Evolutionary conservation across 352 stramenopile species (phyloP), one percentile per base, ranked within the genome.

Genomic region (Phytophthora lateralis): DNA sequence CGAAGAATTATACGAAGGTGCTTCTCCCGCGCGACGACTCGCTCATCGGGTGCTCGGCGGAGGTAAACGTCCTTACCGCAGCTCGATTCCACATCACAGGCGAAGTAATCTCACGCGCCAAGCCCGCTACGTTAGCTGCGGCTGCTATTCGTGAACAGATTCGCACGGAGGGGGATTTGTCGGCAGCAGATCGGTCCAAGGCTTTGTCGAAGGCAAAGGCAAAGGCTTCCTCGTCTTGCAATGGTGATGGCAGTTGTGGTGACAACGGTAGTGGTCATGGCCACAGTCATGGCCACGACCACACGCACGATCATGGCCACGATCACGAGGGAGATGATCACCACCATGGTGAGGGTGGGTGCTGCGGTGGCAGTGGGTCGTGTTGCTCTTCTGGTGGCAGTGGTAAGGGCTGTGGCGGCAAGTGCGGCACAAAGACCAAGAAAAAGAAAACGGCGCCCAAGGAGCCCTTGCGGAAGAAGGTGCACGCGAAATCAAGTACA

Each of bases 1-100:
- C 90, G 0, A 96, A 97, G 63, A 89, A 89, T 60, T 98, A 98
- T 63, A 91, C 90, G n/a, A 97, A 98, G 63, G 90, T 98, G 20
- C 67, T 97, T 17, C 60, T 97, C 20, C 60, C 67, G 27, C 76
- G 81, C 10, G 80, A 95, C 58, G 86, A 93, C 41, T 67, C 69
- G 47, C 78, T 96, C 26, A 82, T 90, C 27, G 88, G 88, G 8
- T 93, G 82, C 67, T 69, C 85, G 5, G 84, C 89, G 3, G 37
- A 77, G 11, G 86, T 95, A 12, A 63, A 71, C 45, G 73, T 96
- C 35, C 56, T 78, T 18, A 66, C 74, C 7, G 61, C 68, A 2
- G 74, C 80, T 6, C 76, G 87, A 34, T 95, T 96, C 64, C 88
- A 96, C 64, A 74, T 95, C 20, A 90, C 72, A 9, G 88, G 63